Evolutionary conservation across 2,329 filamentous ascomycete genomes (phyloP).

Genomic region (Mariannaea sp.): DNA sequence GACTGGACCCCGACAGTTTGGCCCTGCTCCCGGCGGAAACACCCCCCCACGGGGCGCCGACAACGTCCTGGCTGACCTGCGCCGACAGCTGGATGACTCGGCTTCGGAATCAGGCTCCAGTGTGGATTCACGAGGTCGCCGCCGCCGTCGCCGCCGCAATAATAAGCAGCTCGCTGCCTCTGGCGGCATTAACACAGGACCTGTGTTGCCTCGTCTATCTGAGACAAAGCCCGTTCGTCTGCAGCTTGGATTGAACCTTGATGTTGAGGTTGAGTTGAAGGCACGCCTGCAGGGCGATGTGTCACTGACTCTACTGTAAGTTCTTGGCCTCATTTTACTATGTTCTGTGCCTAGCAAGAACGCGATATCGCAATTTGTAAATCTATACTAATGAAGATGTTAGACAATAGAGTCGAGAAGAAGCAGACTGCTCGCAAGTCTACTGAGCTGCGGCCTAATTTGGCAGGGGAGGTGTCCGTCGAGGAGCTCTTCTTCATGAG

Average conservation of each 20-base stretch:
- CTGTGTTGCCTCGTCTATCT: constrained; percentile 24
- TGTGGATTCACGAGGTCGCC: constrained; percentile 24
- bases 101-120: constrained; percentile 28
- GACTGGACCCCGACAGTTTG: constrained; percentile 9
- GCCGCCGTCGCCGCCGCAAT: constrained; percentile 25
- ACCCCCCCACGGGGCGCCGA: constrained; percentile 22
- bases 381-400: constrained; percentile 1
- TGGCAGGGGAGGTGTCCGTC: constrained; percentile 20
- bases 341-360: not conserved
- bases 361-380: not conserved
- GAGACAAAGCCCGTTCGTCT: constrained; percentile 29
- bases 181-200: constrained; percentile 26
- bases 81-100: constrained; percentile 28
- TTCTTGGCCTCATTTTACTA: not conserved
- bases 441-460: constrained; percentile 22
- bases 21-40: constrained; percentile 14
- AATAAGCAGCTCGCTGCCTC: constrained; percentile 27
- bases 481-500: constrained; percentile 31
- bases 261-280: constrained; percentile 28
- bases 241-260: constrained; percentile 27
- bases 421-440: constrained; percentile 23
- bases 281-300: constrained; percentile 28
- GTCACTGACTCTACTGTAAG: constrained; percentile 29
- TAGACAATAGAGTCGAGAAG: constrained; percentile 30
- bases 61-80: constrained; percentile 27